Base-by-base conservation (phyloP, 1,139 yeast genomes). In the Insectozyma bohioensis region DNA sequence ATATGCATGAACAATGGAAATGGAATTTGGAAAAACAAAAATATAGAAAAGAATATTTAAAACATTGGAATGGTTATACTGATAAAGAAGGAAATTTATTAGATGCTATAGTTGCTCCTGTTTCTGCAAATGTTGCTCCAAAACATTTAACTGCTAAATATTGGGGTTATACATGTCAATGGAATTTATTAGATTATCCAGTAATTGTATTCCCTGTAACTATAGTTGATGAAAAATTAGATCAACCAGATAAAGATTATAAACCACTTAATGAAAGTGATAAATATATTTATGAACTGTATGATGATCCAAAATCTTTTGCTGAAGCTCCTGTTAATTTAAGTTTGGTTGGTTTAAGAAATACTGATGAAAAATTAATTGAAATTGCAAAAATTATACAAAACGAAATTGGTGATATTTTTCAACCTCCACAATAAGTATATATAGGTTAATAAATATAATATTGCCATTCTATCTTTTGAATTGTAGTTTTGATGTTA, bases 31-130 rank as follows among this genome's bases (percentile, higher is more conserved):
- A 41, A 27, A 50, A 49, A 24, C 52, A 49, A 26, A 45, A 48
- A 29, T 51, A 43, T 36, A 39, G 55, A 31, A 50, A 48, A 28
- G 47, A 43, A 13, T 49, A 50, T 26, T 39, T 49, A 31, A 39
- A 44, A 18, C 44, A 48, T 36, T 51, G 54, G 54, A 31, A 30
- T 10, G 25, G 36, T n/a, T 47, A 39, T 24, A 40, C 37, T 12
- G 44, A 42, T 24, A 23, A 22, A 8, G 34, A 36, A 16, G 82
- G 80, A 33, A 70, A 69, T 35, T 54, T 61, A 24, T 43, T 45
- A 22, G 54, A 51, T 33, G 54, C 46, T 1, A 41, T 50, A 1
- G 40, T 50, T 32, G 47, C 52, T 7, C 58, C 58, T 2, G 49
- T 50, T 7, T 48, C 34, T 30, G 49, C 52, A 11, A 51, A 49